A percentile compares a stretch with the other conserved stretches of the same genome.
Conservation (phyloP, 2,329 filamentous ascomycete species). For the Calonectria leucothoes region DNA sequence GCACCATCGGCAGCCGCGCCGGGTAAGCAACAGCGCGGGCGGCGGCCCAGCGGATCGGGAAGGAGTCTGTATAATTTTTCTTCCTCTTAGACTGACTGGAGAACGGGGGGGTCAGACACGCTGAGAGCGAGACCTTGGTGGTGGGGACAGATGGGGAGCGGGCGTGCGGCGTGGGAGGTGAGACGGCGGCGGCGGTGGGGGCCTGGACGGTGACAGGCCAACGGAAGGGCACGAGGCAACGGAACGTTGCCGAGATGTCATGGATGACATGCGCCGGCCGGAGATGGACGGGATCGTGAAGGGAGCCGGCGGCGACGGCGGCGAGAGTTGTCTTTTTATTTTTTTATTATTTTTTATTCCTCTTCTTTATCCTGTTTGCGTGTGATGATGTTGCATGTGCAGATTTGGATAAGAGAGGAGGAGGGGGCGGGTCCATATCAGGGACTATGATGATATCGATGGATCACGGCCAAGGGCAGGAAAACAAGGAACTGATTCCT, state of each 20-base stretch:
- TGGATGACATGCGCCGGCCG: constrained; percentile 28
- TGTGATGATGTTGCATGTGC: neutral
- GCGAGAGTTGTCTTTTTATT: neutral
- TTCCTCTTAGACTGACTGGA: neutral
- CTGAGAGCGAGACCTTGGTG: neutral
- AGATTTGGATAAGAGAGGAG: neutral
- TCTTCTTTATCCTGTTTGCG: neutral
- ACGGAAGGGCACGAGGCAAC: constrained; percentile 28
- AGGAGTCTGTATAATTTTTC: neutral
- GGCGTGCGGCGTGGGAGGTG: constrained; percentile 23
- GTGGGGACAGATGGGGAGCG: constrained; percentile 8
- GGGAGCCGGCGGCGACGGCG: neutral
- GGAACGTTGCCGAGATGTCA: constrained; percentile 40
- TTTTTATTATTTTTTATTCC: neutral
- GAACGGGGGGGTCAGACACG: neutral
- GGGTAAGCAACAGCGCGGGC: constrained; percentile 21
- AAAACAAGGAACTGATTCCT: constrained; percentile 6
- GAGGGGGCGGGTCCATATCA: constrained; percentile 3
- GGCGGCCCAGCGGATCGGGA: constrained; percentile 43
- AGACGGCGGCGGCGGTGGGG: constrained; percentile 22
- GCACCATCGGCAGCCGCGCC: constrained; percentile 9
- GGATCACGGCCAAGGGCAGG: neutral
- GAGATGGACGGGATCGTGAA: constrained; percentile 39
- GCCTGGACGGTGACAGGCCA: constrained; percentile 18
- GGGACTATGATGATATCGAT: neutral